phyloP scores from a whole-genome alignment of 495 filamentous ascomycete genomes.

The Podospora fimiseda region DNA sequence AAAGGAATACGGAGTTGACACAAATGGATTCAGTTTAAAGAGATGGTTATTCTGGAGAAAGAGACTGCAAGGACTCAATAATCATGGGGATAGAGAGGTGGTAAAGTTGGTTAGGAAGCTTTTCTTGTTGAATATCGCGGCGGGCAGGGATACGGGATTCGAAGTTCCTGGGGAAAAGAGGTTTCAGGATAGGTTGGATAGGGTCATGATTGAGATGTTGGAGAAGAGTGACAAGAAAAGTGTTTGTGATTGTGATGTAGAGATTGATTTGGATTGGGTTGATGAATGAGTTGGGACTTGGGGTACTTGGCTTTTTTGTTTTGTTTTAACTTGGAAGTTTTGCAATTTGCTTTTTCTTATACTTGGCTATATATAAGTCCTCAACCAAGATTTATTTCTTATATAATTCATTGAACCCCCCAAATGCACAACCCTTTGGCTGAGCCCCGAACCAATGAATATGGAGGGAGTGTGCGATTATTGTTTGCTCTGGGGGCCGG shows the following conservation, averaged over 20 bases:
- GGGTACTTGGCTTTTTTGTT: no score
- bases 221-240: neutral
- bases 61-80: neutral
- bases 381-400: no score
- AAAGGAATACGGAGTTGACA: neutral
- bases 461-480: no score
- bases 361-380: no score
- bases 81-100: neutral
- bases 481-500: no score
- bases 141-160: neutral
- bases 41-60: neutral
- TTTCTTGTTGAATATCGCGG: neutral
- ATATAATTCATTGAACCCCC: no score
- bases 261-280: neutral
- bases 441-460: no score
- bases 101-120: neutral
- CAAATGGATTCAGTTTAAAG: neutral
- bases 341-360: no score
- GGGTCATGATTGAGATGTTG: neutral
- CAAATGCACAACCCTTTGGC: no score
- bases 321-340: no score
- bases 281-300: no score
- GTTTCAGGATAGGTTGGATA: neutral
- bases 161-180: neutral
- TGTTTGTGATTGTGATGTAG: neutral